Percentiles rank a stretch among this genome's conserved stretches.
phyloP scores from a whole-genome alignment of 2,329 filamentous ascomycete species.

The Lasiodiplodia citricola region DNA sequence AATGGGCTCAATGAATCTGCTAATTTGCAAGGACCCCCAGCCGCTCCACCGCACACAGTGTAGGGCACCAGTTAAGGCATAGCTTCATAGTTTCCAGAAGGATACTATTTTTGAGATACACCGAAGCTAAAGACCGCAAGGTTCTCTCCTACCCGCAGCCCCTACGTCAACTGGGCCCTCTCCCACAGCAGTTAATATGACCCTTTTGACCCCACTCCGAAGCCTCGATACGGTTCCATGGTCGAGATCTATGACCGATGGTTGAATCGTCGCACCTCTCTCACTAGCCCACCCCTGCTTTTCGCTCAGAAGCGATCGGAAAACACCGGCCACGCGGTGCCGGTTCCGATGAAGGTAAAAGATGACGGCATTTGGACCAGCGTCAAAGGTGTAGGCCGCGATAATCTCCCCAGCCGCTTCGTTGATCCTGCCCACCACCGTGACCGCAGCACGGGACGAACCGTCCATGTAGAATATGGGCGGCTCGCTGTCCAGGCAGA shows the following conservation, averaged over 20 bases:
- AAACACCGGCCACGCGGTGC: conserved; percentile 73
- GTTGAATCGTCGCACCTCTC: conserved; percentile 42
- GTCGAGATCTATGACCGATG: neutral
- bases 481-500: conserved; percentile 91
- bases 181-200: neutral
- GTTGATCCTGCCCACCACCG: conserved; percentile 89
- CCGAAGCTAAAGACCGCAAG: no score
- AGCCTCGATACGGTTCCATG: neutral
- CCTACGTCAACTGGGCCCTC: neutral
- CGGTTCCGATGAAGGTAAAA: conserved; percentile 86
- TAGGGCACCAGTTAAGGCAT: no score
- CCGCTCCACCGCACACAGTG: no score
- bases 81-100: no score
- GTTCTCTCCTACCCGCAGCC: no score
- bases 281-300: conserved; percentile 73
- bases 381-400: conserved; percentile 96
- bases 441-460: conserved; percentile 82
- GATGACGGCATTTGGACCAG: conserved; percentile 93
- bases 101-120: neutral
- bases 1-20: no score
- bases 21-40: no score
- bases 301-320: conserved; percentile 69
- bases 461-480: conserved; percentile 99
- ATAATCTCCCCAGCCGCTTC: conserved; percentile 75
- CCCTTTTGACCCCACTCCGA: neutral